Evolutionary conservation across 345 rosid genomes (phyloP), one percentile per base, ranked within the genome.

Genomic region (Lumnitzera littorea): DNA sequence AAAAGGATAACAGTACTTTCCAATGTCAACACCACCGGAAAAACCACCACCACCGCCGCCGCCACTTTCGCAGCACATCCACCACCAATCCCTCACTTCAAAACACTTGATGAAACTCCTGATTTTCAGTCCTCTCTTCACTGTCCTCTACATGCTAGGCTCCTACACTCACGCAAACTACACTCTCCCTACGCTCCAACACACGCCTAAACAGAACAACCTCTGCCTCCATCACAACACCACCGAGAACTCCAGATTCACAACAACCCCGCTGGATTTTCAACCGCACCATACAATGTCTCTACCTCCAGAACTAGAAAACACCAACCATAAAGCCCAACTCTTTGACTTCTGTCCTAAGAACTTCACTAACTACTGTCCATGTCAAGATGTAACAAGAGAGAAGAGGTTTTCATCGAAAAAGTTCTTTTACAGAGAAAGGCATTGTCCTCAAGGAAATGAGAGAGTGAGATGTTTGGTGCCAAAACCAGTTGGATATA

Each of bases 341-440:
- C 25, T 62, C 55, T 81, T 84, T 47, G 58, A 56, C 24, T 51
- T 70, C 36, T 84, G 85, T 67, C 78, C 91, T 62, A 62, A 46
- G 52, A 81, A 79, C 64, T 83, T 77, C 79, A 78, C 87, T 58
- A 63, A 80, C 67, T 78, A 85, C 74, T 63, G 74, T 54, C 91
- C 89, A 9, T 88, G 91, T 55, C 89, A 85, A 14, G 85, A 81
- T 50, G 81, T 77, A 41, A 50, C 73, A 16, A 70, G 72, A 50
- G 80, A 77, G 59, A 56, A 64, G 56, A 61, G 23, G 41, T 80
- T 78, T 62, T 51, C 67, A 48, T 29, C 50, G 15, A 51, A 71
- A 13, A 79, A 72, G 53, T 72, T 78, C 74, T 76, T 75, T 15
- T 41, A 73, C 72, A 69, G 85, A 62, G 87, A 82, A 58, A 69